Base-by-base conservation (phyloP, 192 early-diverging fungal genomes). In the Rhizophagus clarus region DNA sequence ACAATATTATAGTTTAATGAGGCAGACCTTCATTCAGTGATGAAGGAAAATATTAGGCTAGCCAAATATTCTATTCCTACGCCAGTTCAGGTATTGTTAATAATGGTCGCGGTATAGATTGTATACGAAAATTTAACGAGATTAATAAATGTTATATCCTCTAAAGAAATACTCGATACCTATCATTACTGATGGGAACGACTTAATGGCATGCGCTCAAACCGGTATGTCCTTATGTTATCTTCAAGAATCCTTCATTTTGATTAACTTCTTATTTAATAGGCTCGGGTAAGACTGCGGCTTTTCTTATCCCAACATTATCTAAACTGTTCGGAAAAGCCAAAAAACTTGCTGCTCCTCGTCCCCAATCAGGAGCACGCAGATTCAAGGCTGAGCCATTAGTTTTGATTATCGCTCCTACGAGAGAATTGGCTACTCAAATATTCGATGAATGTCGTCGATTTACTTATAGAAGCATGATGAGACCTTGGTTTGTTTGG, bases 181-280 rank as follows among this genome's bases (percentile, higher is more conserved):
- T 6, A 88, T 91, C 45, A 79, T 95, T 22, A 79, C 85, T 40
- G 81, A 71, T n/a, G 89, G 89, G 45, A 85, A 90, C 76, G 95
- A 96, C 77, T 69, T 96, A 75, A 95, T 96, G 94, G 95, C 94
- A 6, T 96, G 95, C 81, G 94, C 94, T 20, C 94, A 96, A 76
- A 96, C 94, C 28, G 93, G 92, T 85, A 80, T 37, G 5, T 49
- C 14, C 10, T 24, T 24, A 7, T 28, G 1, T 62, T 20, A 3
- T n/a, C 73, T 40, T 40, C 6, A 40, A 40, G 5, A 7, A 1
- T 40, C 31, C 10, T 49, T 77, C 20, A 73, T 37, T 8, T 66
- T 40, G 2, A 28, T 64, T n/a, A 31, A 47, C 37, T 31, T 11
- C 37, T 45, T 45, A 12, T 12, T 45, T 72, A 62, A 45, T 74